phyloP scores from a whole-genome alignment of 1,284 basidiomycete species.

The Leccinum pachyderme region DNA sequence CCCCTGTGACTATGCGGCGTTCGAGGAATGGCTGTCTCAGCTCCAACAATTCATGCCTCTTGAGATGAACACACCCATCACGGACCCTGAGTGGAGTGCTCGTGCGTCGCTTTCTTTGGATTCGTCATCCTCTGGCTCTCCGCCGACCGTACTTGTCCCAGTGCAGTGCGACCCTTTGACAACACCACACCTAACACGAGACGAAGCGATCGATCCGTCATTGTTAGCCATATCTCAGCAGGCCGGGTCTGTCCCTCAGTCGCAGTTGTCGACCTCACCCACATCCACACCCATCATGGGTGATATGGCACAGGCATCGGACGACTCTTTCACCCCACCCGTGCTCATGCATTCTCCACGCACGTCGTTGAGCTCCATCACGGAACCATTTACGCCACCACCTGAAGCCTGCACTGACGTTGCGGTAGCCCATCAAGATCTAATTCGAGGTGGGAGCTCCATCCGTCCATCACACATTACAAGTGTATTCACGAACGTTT shows the following conservation, averaged over 20 bases:
- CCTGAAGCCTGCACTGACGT: slow-evolving; percentile 20
- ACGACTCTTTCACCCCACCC: slow-evolving; percentile 20
- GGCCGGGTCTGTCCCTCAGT: not conserved
- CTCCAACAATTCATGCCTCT: slow-evolving; percentile 40
- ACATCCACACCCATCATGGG: not conserved
- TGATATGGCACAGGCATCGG: slow-evolving; percentile 2
- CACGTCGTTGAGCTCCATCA: slow-evolving; percentile 37
- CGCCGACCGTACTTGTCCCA: not conserved
- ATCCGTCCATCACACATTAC: not conserved
- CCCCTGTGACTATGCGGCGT: slow-evolving; percentile 37
- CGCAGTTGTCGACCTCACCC: slow-evolving; percentile 1
- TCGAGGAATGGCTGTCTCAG: slow-evolving; percentile 53
- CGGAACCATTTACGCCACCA: slow-evolving; percentile 34
- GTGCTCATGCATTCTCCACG: slow-evolving; percentile 35
- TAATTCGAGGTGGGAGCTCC: slow-evolving; percentile 12
- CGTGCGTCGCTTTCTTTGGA: not conserved
- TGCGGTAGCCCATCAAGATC: slow-evolving; percentile 2
- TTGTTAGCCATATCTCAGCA: slow-evolving; percentile 32
- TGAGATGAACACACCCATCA: slow-evolving; percentile 5
- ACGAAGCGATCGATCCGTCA: slow-evolving; percentile 38
- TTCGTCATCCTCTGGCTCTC: not conserved
- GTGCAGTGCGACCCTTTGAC: not conserved
- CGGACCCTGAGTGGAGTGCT: slow-evolving; percentile 14
- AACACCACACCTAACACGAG: slow-evolving; percentile 7
- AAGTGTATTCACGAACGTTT: slow-evolving; percentile 8